Evolutionary conservation across 208 protist genomes (phyloP).

Genomic region (Crithidia expoeki): DNA sequence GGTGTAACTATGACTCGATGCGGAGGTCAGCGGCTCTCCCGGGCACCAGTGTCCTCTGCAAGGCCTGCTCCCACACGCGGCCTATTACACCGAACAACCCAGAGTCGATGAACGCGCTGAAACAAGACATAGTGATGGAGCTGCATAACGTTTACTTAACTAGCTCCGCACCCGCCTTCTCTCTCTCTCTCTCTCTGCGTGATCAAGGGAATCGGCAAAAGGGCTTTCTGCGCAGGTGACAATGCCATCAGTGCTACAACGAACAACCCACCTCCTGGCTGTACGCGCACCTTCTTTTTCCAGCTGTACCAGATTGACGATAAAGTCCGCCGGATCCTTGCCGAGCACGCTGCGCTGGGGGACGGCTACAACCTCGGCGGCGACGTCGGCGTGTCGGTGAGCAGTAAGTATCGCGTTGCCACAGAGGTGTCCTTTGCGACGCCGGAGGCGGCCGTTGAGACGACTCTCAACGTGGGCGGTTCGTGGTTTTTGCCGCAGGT

Average conservation of each 20-base stretch:
- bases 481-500: conserved; percentile 76
- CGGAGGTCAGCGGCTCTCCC: neutral
- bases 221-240: conserved; percentile 89
- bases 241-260: conserved; percentile 64
- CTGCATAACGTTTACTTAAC: conserved; percentile 45
- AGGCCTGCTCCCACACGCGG: conserved; percentile 55
- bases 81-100: conserved; percentile 60
- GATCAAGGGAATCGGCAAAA: conserved; percentile 63
- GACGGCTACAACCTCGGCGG: conserved; percentile 87
- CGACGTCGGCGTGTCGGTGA: conserved; percentile 77
- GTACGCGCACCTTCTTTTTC: conserved; percentile 59
- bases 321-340: conserved; percentile 48
- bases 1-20: neutral
- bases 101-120: conserved; percentile 66
- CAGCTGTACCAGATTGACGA: conserved; percentile 77
- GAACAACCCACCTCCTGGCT: conserved; percentile 30
- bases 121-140: conserved; percentile 54
- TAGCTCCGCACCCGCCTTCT: conserved; percentile 31
- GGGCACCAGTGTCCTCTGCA: conserved; percentile 40
- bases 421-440: conserved; percentile 85
- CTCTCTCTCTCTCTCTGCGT: conserved; percentile 51
- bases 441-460: conserved; percentile 86
- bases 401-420: conserved; percentile 72
- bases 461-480: conserved; percentile 81
- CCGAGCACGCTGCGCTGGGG: conserved; percentile 73